A percentile compares a stretch with the other conserved stretches of the same genome.
Conservation (phyloP, 1,284 basidiomycete genomes). For the Ganoderma resinaceum region DNA sequence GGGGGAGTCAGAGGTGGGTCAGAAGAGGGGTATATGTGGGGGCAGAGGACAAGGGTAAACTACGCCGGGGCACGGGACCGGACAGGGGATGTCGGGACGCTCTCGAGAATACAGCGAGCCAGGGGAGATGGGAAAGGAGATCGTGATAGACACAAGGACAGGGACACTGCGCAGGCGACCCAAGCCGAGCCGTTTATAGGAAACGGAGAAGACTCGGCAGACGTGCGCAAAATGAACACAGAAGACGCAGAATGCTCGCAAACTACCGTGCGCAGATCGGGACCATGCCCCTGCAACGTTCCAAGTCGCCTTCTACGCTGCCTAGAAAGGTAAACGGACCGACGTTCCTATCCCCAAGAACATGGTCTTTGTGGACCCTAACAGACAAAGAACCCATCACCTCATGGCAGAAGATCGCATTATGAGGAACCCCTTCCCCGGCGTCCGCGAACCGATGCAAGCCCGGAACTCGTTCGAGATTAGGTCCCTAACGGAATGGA, state of each 20-base stretch:
- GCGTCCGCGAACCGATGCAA: background rate
- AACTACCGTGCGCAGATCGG: background rate
- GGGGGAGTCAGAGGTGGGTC: background rate
- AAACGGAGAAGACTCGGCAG: constrained; percentile 8
- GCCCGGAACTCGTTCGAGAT: background rate
- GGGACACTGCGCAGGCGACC: background rate
- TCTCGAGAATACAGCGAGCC: background rate
- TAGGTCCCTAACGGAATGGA: background rate
- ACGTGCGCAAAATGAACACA: background rate
- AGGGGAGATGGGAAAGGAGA: background rate
- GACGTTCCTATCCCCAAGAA: background rate
- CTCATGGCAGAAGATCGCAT: background rate
- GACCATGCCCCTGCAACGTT: background rate
- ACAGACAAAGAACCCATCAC: background rate
- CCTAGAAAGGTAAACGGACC: background rate
- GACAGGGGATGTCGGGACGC: background rate
- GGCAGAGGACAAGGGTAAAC: too few relatives aligned
- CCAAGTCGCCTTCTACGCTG: background rate
- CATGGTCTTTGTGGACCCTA: background rate
- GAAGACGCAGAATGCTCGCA: background rate
- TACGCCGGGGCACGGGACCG: background rate
- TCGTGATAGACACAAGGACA: background rate
- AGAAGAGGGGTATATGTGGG: constrained; percentile 5
- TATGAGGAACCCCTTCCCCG: background rate
- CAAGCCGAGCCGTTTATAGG: background rate